These are phyloP conservation scores for Neophaeococcomyces aloes DNA, from an alignment of 2,329 filamentous ascomycete species.

Conservation along the genomic window DNA sequence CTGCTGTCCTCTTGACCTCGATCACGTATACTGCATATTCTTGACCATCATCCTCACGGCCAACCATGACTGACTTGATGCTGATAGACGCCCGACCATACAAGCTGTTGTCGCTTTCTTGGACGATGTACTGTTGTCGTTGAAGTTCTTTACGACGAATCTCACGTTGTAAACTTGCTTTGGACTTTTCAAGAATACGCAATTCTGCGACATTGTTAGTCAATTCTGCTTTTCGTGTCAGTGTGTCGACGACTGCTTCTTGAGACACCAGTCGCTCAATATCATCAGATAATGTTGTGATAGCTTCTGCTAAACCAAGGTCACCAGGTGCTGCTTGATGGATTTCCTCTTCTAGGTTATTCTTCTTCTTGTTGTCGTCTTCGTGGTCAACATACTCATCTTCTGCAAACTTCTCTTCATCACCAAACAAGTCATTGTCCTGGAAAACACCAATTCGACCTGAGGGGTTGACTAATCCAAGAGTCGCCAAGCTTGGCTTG, in stretches of 20 bases:
- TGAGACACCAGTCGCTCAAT: slow-evolving; percentile 83
- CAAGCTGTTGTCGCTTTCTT: slow-evolving; percentile 94
- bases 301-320: slow-evolving; percentile 84
- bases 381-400: slow-evolving; percentile 73
- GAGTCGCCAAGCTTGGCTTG: slow-evolving; percentile 79
- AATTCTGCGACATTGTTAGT: slow-evolving; percentile 95
- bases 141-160: slow-evolving; percentile 91
- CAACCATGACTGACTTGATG: slow-evolving; percentile 88
- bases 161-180: slow-evolving; percentile 82
- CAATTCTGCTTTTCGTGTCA: slow-evolving; percentile 87
- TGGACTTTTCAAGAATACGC: slow-evolving; percentile 84
- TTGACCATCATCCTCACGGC: slow-evolving; percentile 79
- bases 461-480: slow-evolving; percentile 79
- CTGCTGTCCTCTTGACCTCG: slow-evolving; percentile 79
- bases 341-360: slow-evolving; percentile 62
- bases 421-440: slow-evolving; percentile 80
- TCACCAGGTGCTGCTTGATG: slow-evolving; percentile 92
- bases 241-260: slow-evolving; percentile 79
- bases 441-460: slow-evolving; percentile 86
- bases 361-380: slow-evolving; percentile 41
- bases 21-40: slow-evolving; percentile 86
- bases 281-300: slow-evolving; percentile 74
- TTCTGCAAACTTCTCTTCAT: slow-evolving; percentile 73
- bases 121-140: slow-evolving; percentile 89
- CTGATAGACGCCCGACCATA: slow-evolving; percentile 82